Percentiles rank a stretch among this genome's conserved stretches.
phyloP scores from a whole-genome alignment of 768 basidiomycete species.

The Tulasnella sp. region DNA sequence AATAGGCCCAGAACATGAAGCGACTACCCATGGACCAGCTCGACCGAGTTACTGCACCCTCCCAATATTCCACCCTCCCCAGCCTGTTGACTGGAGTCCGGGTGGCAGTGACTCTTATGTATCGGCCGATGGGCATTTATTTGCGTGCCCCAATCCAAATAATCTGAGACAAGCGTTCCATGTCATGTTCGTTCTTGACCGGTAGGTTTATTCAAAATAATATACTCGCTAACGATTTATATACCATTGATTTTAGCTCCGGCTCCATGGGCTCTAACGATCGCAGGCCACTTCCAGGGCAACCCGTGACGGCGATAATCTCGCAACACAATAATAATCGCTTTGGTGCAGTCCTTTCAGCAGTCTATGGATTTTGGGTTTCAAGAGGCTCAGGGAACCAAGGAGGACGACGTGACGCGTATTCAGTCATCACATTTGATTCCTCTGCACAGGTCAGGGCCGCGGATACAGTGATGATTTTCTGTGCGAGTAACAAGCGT shows the following conservation, averaged over 20 bases:
- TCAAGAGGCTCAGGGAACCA: conserved; percentile 35
- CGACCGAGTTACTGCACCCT: conserved; percentile 49
- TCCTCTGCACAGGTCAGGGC: conserved; percentile 1
- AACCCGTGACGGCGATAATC: conserved; percentile 38
- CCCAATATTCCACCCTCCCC: conserved; percentile 45
- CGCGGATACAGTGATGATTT: neutral
- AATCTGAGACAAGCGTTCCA: conserved; percentile 48
- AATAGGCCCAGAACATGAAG: conserved; percentile 46
- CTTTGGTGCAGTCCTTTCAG: conserved; percentile 51
- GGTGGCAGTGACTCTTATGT: conserved; percentile 38
- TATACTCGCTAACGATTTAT: neutral
- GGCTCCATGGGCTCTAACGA: conserved; percentile 42
- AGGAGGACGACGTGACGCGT: conserved; percentile 43
- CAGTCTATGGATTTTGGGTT: conserved; percentile 49
- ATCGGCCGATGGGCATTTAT: conserved; percentile 52
- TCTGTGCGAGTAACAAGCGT: neutral
- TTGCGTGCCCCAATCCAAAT: conserved; percentile 47
- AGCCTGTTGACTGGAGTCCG: conserved; percentile 25
- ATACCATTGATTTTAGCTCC: conserved; percentile 34
- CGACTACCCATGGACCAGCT: conserved; percentile 34
- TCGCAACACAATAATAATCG: conserved; percentile 38
- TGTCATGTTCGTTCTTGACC: conserved; percentile 52
- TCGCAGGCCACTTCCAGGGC: conserved; percentile 38
- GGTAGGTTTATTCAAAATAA: conserved; percentile 28
- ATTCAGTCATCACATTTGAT: conserved; percentile 48